A percentile compares a stretch with the other conserved stretches of the same genome.
Conservation (phyloP, 2,329 filamentous ascomycete genomes). For the Arthrobotrys musiformis region DNA sequence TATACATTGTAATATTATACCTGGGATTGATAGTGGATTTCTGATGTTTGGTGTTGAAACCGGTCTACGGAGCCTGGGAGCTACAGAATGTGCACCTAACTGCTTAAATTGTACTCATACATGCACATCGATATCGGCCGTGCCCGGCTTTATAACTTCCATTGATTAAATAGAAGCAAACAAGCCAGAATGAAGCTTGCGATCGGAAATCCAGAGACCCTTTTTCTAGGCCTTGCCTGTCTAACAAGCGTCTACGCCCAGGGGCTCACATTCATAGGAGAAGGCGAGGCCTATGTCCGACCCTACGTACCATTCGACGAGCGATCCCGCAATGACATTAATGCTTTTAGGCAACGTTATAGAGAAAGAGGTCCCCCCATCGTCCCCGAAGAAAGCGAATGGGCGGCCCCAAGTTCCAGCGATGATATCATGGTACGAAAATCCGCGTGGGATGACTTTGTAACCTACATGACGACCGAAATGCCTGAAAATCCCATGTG, state of each 20-base stretch:
- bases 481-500: constrained; percentile 34
- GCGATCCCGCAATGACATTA: neutral
- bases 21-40: no score
- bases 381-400: constrained; percentile 4
- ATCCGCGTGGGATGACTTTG: constrained; percentile 22
- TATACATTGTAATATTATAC: neutral
- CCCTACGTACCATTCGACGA: no score
- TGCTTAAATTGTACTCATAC: no score
- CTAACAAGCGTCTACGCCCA: neutral
- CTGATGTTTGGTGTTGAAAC: no score
- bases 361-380: neutral
- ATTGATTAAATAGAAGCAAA: neutral
- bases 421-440: constrained; percentile 22
- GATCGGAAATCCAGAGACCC: neutral
- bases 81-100: no score
- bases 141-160: neutral
- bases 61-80: no score
- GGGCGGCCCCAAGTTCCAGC: constrained; percentile 1
- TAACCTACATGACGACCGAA: constrained; percentile 14
- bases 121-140: no score
- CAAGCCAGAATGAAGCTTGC: neutral
- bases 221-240: neutral
- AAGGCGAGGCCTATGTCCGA: no score
- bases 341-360: neutral
- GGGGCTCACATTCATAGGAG: neutral